Base-by-base conservation (phyloP, 371 early-diverging fungal genomes). In the Syncephalastrum racemosum region DNA sequence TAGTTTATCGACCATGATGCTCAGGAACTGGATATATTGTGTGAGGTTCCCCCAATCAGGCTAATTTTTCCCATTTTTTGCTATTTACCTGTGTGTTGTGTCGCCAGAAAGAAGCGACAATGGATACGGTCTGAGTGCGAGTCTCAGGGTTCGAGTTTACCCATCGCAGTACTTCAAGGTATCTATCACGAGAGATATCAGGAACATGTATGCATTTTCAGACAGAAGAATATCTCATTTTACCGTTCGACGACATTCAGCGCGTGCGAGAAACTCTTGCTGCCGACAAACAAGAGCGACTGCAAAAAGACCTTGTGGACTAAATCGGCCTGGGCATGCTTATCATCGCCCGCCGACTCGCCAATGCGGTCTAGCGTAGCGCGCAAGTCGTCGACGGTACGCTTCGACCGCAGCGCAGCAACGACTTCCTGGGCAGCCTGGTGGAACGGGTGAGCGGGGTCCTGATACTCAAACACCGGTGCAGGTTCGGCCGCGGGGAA, bases 201-300 rank as follows among this genome's bases (percentile, higher is more conserved):
- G 16, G 27, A 20, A 23, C 15, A 43, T 45, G 25, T 8, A 20
- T 43, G 46, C 10, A 39, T 31, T 7, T n/a, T 31, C 4, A 4
- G 27, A 3, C 1, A 27, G 7, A 27, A 27, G 7, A 27, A 27
- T n/a, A 40, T 31, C 7, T 46, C 19, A 40, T 39, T 40, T 54
- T 67, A 90, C 81, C 91, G 76, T 62, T 97, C 98, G 40, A 95
- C 84, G 7, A 93, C 89, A 62, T 91, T 94, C 60, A 96, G 66
- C 43, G 92, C 82, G 66, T 97, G 98, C 45, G 90, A 90, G 79
- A 97, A 95, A 68, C 91, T 91, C 72, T 96, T 96, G 72, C 89
- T 87, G 22, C 96, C 96, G 20, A 91, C 75, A 50, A 91, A 74
- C 56, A 95, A 73, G 45, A 95, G 79, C 56, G 87, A 89, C 62